Percentiles rank a stretch among this genome's conserved stretches.
phyloP scores from a whole-genome alignment of 208 protist genomes.

The Acanthamoeba quina region DNA sequence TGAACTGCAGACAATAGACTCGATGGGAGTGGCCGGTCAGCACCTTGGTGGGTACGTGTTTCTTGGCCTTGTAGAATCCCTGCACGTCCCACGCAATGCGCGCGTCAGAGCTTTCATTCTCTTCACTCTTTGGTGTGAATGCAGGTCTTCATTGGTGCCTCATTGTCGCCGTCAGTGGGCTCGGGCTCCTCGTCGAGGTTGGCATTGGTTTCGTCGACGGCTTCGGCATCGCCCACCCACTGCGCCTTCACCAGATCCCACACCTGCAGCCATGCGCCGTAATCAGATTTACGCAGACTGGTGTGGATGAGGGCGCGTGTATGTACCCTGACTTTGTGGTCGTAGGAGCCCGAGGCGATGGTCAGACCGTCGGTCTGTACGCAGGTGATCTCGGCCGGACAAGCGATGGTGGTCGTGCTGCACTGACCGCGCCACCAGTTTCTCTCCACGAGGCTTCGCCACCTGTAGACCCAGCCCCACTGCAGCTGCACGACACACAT shows the following conservation, averaged over 20 bases:
- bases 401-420: constrained; percentile 53
- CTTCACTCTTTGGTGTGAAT: no score
- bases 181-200: neutral
- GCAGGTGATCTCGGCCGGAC: constrained; percentile 44
- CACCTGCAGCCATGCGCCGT: neutral
- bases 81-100: neutral
- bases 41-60: constrained; percentile 32
- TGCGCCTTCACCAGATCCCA: neutral
- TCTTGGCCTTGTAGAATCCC: constrained; percentile 9
- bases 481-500: no score
- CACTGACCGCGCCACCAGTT: constrained; percentile 43
- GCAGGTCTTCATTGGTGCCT: no score
- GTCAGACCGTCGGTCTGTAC: constrained; percentile 57
- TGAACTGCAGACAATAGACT: constrained; percentile 54
- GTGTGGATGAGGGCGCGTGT: neutral
- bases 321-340: constrained; percentile 38
- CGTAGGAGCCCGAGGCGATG: no score
- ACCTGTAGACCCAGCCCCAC: constrained; percentile 40
- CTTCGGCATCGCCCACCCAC: constrained; percentile 35
- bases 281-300: neutral
- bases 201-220: neutral
- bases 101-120: no score
- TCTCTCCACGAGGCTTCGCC: neutral
- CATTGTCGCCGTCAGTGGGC: neutral
- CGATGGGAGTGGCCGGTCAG: constrained; percentile 13